Conservation (phyloP, 1,284 basidiomycete genomes). For the Leccinum pachyderme region DNA sequence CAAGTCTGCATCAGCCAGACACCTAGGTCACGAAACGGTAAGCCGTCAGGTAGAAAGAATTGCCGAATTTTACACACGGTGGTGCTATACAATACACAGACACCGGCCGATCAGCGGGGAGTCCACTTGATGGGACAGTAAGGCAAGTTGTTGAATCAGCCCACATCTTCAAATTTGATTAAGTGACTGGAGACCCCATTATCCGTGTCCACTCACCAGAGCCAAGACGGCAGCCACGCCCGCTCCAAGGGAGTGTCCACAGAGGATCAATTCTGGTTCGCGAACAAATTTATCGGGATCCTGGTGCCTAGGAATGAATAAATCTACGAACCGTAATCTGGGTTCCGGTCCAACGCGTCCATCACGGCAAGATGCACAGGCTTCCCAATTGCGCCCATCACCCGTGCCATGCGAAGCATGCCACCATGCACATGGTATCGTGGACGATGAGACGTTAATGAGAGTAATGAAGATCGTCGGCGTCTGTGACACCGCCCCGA, state of each 20-base stretch:
- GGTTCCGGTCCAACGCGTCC: slow-evolving; percentile 65
- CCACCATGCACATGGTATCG: slow-evolving; percentile 71
- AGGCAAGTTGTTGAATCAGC: slow-evolving; percentile 74
- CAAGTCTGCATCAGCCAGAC: slow-evolving; percentile 56
- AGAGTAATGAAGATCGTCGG: slow-evolving; percentile 24
- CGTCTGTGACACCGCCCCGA: slow-evolving; percentile 24
- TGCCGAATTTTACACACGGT: slow-evolving; percentile 49
- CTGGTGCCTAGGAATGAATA: not conserved
- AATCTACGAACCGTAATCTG: slow-evolving; percentile 58
- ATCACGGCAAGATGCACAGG: slow-evolving; percentile 76
- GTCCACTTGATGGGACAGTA: slow-evolving; percentile 67
- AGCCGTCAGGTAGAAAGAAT: slow-evolving; percentile 4
- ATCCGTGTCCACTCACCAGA: slow-evolving; percentile 45
- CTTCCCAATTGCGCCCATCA: slow-evolving; percentile 74
- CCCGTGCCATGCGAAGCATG: slow-evolving; percentile 74
- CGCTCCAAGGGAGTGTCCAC: slow-evolving; percentile 87
- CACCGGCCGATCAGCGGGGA: slow-evolving; percentile 65
- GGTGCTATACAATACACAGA: slow-evolving; percentile 81
- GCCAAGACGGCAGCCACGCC: slow-evolving; percentile 80
- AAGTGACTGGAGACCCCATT: not conserved
- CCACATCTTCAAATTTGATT: slow-evolving; percentile 64
- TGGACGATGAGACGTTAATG: slow-evolving; percentile 16
- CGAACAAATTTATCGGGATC: slow-evolving; percentile 10
- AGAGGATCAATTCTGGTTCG: slow-evolving; percentile 62
- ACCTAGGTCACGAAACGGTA: slow-evolving; percentile 38